A percentile compares a stretch with the other conserved stretches of the same genome.
Conservation (phyloP, 306 rosid genomes). For the Hylodesmum podocarpum region DNA sequence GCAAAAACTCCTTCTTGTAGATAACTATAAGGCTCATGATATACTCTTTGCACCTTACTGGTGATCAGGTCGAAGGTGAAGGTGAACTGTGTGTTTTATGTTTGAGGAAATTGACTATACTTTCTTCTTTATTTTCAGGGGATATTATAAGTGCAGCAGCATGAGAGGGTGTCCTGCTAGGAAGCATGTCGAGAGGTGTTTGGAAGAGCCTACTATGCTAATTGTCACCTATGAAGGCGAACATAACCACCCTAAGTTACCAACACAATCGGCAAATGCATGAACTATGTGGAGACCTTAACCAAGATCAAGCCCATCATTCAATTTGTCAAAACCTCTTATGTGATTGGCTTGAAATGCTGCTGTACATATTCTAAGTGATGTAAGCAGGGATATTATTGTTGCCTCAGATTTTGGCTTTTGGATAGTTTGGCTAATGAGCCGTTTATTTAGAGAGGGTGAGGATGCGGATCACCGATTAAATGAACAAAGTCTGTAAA, state of each 20-base stretch:
- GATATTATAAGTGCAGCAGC: constrained; percentile 99
- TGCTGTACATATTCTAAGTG: constrained; percentile 71
- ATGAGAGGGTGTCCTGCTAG: constrained; percentile 99
- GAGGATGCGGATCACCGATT: constrained; percentile 20
- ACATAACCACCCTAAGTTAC: constrained; percentile 84
- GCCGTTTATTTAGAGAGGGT: constrained; percentile 41
- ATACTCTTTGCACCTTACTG: background rate
- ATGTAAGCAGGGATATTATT: constrained; percentile 42
- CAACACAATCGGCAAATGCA: constrained; percentile 77
- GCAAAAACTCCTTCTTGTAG: background rate
- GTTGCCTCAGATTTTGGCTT: constrained; percentile 39
- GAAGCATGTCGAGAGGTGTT: constrained; percentile 97
- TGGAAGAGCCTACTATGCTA: constrained; percentile 95
- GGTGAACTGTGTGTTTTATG: constrained; percentile 2
- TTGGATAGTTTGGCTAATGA: constrained; percentile 41
- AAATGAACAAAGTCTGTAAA: constrained; percentile 49
- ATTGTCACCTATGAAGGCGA: constrained; percentile 96
- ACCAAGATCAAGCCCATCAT: constrained; percentile 35
- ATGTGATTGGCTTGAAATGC: constrained; percentile 55
- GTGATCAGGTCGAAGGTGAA: background rate
- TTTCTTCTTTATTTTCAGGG: constrained; percentile 56
- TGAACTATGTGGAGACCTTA: constrained; percentile 47
- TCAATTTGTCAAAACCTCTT: constrained; percentile 21
- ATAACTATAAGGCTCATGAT: background rate
- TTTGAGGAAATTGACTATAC: constrained; percentile 22